A percentile compares a stretch with the other conserved stretches of the same genome.
phyloP scores from a whole-genome alignment of 345 rosid genomes.

The Lenwebbia sp. region DNA sequence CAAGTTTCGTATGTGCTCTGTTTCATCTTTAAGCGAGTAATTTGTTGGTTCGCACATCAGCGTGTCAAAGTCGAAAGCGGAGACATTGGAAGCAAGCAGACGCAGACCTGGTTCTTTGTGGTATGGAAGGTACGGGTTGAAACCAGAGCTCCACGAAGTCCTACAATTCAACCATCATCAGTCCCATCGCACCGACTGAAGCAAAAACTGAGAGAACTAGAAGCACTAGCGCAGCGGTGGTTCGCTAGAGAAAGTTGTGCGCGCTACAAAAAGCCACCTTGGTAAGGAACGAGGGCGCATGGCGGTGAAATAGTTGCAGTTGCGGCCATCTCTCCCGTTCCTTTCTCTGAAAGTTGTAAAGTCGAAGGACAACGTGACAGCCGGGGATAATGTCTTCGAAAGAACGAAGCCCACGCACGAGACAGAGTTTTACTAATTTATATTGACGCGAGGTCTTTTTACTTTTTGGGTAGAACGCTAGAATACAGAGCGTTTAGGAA shows the following conservation, averaged over 20 bases:
- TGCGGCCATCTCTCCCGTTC: background rate
- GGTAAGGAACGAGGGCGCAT: background rate
- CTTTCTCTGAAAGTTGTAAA: background rate
- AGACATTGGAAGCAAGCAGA: background rate
- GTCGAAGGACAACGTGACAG: background rate
- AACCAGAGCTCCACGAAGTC: background rate
- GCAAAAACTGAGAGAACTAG: background rate
- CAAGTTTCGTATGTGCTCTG: background rate
- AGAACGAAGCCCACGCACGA: background rate
- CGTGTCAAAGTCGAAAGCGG: background rate
- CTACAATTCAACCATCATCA: slow-evolving; percentile 2
- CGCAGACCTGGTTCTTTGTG: slow-evolving; percentile 21
- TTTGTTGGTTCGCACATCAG: background rate
- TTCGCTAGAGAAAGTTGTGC: background rate
- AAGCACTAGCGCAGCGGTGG: background rate
- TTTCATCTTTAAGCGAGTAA: background rate
- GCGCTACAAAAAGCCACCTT: background rate
- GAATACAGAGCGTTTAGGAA: background rate
- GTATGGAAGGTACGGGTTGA: slow-evolving; percentile 11
- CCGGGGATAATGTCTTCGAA: background rate
- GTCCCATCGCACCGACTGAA: background rate
- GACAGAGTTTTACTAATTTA: background rate
- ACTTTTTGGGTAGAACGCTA: background rate
- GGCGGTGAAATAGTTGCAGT: background rate
- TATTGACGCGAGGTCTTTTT: background rate